Percentiles rank a stretch among this genome's conserved stretches.
These are phyloP conservation scores for Cercospora sp. DNA, from an alignment of 2,329 filamentous ascomycete species.

Conservation along the genomic window DNA sequence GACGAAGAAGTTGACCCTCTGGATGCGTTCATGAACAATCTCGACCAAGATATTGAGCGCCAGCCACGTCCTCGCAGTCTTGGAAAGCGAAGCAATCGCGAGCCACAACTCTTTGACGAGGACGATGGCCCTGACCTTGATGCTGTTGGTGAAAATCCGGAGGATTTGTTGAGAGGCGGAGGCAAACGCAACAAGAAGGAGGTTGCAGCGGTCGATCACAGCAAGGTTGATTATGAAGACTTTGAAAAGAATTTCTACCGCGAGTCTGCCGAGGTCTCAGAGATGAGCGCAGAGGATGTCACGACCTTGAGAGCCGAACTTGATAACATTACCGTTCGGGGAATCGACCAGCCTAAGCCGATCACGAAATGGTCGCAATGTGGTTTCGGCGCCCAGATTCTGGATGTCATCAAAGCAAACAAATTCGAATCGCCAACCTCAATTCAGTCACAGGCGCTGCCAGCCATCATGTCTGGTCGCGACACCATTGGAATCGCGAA, in stretches of 20 bases:
- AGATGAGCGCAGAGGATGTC: conserved; percentile 82
- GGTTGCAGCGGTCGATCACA: conserved; percentile 82
- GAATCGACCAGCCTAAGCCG: conserved; percentile 84
- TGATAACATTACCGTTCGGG: conserved; percentile 91
- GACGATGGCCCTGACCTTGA: conserved; percentile 69
- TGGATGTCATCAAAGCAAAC: conserved; percentile 79
- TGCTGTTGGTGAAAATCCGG: conserved; percentile 63
- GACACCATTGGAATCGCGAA: conserved; percentile 97
- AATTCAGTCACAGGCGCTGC: conserved; percentile 93
- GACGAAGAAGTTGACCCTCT: conserved; percentile 80
- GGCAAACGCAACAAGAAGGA: conserved; percentile 89
- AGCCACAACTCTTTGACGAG: conserved; percentile 83
- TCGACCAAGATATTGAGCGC: conserved; percentile 54
- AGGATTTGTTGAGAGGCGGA: conserved; percentile 59
- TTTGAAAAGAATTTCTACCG: conserved; percentile 95
- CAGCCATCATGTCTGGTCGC: conserved; percentile 90
- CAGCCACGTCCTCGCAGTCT: conserved; percentile 37
- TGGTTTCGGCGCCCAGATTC: conserved; percentile 79
- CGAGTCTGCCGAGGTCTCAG: conserved; percentile 78
- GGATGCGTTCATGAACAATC: conserved; percentile 91
- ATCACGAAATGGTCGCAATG: conserved; percentile 97
- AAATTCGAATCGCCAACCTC: conserved; percentile 87
- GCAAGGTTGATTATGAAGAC: conserved; percentile 78
- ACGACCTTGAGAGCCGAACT: conserved; percentile 79
- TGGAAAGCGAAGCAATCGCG: conserved; percentile 57